These are phyloP conservation scores for Erysimum cheiranthoides DNA, from an alignment of 345 rosid species.

Conservation along the genomic window DNA sequence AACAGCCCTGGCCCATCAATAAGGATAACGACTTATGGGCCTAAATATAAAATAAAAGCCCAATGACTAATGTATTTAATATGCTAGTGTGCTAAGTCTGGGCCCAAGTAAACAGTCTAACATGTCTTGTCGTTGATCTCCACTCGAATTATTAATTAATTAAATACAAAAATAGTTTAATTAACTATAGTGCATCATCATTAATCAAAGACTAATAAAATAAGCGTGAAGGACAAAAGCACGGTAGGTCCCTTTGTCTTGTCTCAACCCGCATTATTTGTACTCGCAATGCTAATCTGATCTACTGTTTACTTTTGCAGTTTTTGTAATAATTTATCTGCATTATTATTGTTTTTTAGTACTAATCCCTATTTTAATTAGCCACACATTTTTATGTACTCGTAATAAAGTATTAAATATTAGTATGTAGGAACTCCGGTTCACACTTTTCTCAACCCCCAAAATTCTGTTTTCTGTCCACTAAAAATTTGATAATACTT, in stretches of 20 bases:
- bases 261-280: slow-evolving; percentile 44
- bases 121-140: slow-evolving; percentile 25
- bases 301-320: slow-evolving; percentile 32
- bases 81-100: background rate
- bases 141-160: background rate
- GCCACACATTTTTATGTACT: background rate
- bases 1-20: background rate
- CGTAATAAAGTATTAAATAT: background rate
- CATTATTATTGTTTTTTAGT: background rate
- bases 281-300: slow-evolving; percentile 33
- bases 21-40: background rate
- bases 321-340: slow-evolving; percentile 8
- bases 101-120: slow-evolving; percentile 21
- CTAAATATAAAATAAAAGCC: background rate
- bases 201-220: slow-evolving; percentile 41
- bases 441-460: background rate
- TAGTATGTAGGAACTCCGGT: background rate
- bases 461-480: background rate
- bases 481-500: no score
- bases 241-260: slow-evolving; percentile 37
- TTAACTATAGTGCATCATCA: slow-evolving; percentile 35
- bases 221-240: slow-evolving; percentile 51
- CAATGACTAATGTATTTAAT: background rate
- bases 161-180: background rate
- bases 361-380: slow-evolving; percentile 10